Conservation (phyloP, 2,329 filamentous ascomycete genomes). For the Penicillium griseofulvum region DNA sequence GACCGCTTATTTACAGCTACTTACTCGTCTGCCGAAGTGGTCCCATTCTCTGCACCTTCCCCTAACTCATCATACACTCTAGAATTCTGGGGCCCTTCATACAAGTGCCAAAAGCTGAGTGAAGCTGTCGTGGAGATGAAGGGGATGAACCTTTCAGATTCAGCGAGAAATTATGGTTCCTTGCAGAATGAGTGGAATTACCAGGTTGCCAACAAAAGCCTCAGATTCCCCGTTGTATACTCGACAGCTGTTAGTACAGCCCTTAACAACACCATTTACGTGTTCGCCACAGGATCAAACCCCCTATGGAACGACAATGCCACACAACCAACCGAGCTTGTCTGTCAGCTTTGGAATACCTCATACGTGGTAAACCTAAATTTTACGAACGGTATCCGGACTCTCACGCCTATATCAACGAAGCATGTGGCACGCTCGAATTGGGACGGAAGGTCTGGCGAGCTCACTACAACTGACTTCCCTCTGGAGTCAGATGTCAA, state of each 20-base stretch:
- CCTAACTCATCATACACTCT: slow-evolving; percentile 9
- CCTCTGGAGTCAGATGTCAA: neutral
- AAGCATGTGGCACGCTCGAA: neutral
- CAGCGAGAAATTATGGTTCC: neutral
- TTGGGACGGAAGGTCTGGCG: neutral
- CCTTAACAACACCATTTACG: slow-evolving; percentile 1
- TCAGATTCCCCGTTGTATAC: neutral
- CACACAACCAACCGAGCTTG: slow-evolving; percentile 7
- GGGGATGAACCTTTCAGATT: slow-evolving; percentile 3
- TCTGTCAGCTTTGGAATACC: slow-evolving; percentile 16
- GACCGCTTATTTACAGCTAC: neutral
- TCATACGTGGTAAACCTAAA: slow-evolving; percentile 8
- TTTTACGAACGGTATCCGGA: slow-evolving; percentile 3
- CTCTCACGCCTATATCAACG: slow-evolving; percentile 6
- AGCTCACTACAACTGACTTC: neutral
- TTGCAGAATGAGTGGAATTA: slow-evolving; percentile 1
- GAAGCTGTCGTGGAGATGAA: slow-evolving; percentile 8
- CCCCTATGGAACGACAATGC: neutral
- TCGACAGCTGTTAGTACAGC: neutral
- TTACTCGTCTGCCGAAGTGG: slow-evolving; percentile 1
- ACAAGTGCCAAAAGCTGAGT: slow-evolving; percentile 11
- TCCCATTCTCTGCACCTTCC: slow-evolving; percentile 4
- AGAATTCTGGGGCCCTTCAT: slow-evolving; percentile 14
- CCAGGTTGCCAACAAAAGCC: neutral
- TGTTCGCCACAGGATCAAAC: slow-evolving; percentile 3